Conservation (phyloP, 2,329 filamentous ascomycete species). For the Sporothrix euskadiensis region DNA sequence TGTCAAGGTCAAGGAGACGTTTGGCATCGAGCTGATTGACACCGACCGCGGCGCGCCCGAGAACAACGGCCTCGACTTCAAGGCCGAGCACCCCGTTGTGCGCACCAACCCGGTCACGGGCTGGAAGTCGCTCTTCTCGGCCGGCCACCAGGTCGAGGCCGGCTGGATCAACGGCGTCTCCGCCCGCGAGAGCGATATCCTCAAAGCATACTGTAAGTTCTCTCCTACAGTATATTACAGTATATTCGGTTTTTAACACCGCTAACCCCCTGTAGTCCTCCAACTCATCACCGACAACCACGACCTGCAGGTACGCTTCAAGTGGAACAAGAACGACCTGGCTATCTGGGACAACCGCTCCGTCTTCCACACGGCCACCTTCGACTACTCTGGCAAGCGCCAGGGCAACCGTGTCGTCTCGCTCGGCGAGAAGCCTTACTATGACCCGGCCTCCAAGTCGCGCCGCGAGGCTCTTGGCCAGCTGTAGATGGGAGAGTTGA, state of each 20-base stretch:
- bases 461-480: constrained; percentile 36
- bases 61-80: constrained; percentile 37
- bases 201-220: constrained; percentile 36
- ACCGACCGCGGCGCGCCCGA: constrained; percentile 37
- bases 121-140: constrained; percentile 40
- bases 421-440: constrained; percentile 39
- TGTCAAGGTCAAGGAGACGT: constrained; percentile 39
- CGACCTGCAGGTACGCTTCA: constrained; percentile 39
- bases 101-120: constrained; percentile 40
- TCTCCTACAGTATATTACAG: background rate
- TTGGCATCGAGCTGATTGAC: constrained; percentile 42
- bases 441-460: constrained; percentile 36
- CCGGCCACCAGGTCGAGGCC: constrained; percentile 37
- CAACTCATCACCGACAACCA: constrained; percentile 39
- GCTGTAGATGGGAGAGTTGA: background rate
- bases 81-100: constrained; percentile 38
- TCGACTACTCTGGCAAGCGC: constrained; percentile 38
- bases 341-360: constrained; percentile 39
- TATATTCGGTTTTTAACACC: background rate
- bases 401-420: constrained; percentile 39
- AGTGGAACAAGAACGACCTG: constrained; percentile 39
- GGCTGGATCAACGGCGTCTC: constrained; percentile 39
- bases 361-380: constrained; percentile 39
- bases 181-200: constrained; percentile 40
- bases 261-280: constrained; percentile 30